Percentiles rank a stretch among this genome's conserved stretches.
phyloP scores from a whole-genome alignment of 2,329 filamentous ascomycete species.

The Nothophaeocryptopus gaeumannii region DNA sequence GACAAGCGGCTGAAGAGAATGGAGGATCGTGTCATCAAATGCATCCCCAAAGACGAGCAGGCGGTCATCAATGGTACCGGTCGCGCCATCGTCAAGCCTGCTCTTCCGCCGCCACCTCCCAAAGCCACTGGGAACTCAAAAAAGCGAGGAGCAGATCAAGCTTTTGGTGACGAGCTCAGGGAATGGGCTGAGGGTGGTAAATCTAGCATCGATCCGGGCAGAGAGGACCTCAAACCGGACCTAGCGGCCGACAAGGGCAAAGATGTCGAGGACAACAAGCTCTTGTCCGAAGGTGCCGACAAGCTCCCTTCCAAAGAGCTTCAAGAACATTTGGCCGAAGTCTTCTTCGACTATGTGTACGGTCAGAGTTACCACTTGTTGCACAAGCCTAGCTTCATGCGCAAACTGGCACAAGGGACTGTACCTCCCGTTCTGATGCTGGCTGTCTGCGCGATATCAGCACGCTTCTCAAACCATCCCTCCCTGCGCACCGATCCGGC shows the following conservation, averaged over 20 bases:
- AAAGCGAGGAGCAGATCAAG: constrained; percentile 82
- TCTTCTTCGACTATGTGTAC: constrained; percentile 95
- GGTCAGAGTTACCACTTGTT: constrained; percentile 92
- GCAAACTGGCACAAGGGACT: constrained; percentile 72
- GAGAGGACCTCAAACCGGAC: constrained; percentile 3
- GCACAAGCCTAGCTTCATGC: constrained; percentile 96
- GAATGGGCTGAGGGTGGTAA: constrained; percentile 60
- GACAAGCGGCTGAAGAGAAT: constrained; percentile 94
- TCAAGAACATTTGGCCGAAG: constrained; percentile 87
- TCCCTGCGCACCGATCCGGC: constrained; percentile 71
- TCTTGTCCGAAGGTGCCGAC: constrained; percentile 78
- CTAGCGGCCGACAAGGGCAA: constrained; percentile 10
- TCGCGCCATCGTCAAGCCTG: constrained; percentile 80
- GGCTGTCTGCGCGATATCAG: constrained; percentile 94
- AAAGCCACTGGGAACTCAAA: constrained; percentile 59
- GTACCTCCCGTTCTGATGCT: constrained; percentile 87
- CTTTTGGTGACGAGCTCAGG: constrained; percentile 77
- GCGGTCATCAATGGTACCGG: constrained; percentile 66
- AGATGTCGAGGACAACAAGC: constrained; percentile 69
- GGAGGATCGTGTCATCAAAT: constrained; percentile 96
- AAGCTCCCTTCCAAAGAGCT: constrained; percentile 80
- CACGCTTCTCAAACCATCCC: constrained; percentile 87
- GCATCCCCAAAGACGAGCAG: constrained; percentile 82
- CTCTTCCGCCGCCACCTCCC: constrained; percentile 56
- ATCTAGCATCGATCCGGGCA: background rate